A percentile compares a stretch with the other conserved stretches of the same genome.
phyloP scores from a whole-genome alignment of 345 rosid species.

The Syzygium aromaticum region DNA sequence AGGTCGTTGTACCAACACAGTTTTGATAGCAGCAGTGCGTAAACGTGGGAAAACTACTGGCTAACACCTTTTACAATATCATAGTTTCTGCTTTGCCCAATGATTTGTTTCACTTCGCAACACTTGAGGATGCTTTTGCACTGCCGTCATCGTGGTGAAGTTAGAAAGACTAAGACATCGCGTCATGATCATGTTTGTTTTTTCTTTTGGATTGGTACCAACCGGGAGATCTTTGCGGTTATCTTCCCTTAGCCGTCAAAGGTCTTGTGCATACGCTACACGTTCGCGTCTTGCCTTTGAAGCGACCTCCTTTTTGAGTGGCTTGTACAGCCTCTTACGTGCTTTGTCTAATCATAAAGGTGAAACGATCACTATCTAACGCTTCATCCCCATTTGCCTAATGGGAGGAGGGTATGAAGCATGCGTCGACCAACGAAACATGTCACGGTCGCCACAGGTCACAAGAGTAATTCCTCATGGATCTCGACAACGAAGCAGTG shows the following conservation, averaged over 20 bases:
- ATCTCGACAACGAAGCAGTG: neutral
- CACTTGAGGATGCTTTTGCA: neutral
- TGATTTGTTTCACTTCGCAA: neutral
- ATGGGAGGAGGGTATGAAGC: neutral
- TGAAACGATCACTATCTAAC: neutral
- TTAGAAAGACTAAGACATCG: neutral
- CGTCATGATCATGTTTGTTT: neutral
- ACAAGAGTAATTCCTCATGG: neutral
- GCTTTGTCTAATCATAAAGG: neutral
- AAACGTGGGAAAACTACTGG: neutral
- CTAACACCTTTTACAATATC: neutral
- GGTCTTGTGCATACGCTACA: neutral
- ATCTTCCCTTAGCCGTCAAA: slow-evolving; percentile 5
- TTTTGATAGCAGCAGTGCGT: neutral
- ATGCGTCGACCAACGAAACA: neutral
- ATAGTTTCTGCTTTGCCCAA: neutral
- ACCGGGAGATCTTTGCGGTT: neutral
- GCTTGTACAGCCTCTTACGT: neutral
- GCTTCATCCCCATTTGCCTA: neutral
- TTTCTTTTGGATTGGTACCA: neutral
- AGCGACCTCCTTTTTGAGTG: neutral
- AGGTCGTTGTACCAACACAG: neutral
- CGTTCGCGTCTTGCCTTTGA: slow-evolving; percentile 1
- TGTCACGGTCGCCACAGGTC: neutral
- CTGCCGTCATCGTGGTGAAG: neutral